Evolutionary conservation across 495 filamentous ascomycete genomes (phyloP).

Genomic region (Filosporella fistucella): DNA sequence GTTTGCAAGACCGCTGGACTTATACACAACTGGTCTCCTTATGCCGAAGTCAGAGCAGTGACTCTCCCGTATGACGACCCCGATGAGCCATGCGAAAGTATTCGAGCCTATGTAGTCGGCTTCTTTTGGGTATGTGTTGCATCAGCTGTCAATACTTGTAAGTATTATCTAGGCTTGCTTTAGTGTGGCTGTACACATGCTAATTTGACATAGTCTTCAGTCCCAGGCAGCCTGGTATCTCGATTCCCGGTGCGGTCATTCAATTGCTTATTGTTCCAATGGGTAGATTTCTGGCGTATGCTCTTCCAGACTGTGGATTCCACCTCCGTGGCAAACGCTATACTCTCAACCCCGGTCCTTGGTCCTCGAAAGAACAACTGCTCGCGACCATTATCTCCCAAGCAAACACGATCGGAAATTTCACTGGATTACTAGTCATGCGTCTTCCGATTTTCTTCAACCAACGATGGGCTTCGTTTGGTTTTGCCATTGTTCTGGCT

Average conservation of each 20-base stretch:
- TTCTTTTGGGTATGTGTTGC: not conserved
- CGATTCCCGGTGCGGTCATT: not conserved
- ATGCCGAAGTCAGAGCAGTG: not conserved
- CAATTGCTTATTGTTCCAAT: not conserved
- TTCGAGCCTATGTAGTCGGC: not conserved
- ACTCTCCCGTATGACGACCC: not conserved
- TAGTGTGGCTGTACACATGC: no score
- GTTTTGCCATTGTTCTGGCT: not conserved
- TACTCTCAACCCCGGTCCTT: conserved; percentile 4
- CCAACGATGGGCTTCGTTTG: not conserved
- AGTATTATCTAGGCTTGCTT: not conserved
- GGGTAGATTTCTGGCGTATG: not conserved
- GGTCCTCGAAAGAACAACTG: conserved; percentile 1
- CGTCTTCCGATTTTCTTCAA: conserved; percentile 2
- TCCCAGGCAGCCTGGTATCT: not conserved
- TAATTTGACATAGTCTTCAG: not conserved
- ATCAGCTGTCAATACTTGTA: not conserved
- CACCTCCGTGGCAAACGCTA: not conserved
- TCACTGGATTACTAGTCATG: not conserved
- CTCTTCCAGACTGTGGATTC: not conserved
- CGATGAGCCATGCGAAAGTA: not conserved
- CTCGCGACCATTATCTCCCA: conserved; percentile 2
- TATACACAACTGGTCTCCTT: conserved; percentile 5
- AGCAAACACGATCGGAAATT: not conserved
- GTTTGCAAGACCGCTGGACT: no score